These are phyloP conservation scores for Emmonsia crescens DNA, from an alignment of 2,329 filamentous ascomycete genomes.

Conservation along the genomic window DNA sequence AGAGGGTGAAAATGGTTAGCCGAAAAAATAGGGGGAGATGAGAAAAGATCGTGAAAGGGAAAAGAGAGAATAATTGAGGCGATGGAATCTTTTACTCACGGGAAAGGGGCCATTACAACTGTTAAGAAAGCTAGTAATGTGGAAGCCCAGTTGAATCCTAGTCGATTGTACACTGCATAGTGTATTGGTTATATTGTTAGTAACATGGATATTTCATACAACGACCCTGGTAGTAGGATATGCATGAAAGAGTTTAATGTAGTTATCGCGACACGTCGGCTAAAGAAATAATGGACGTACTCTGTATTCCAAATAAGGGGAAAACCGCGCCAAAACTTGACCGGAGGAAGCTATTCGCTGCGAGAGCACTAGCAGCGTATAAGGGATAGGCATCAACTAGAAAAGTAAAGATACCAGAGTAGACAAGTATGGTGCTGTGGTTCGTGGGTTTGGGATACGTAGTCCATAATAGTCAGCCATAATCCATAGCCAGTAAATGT, in stretches of 20 bases:
- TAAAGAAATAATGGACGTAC: conserved; percentile 21
- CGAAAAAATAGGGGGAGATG: neutral
- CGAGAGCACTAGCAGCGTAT: conserved; percentile 52
- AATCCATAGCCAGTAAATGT: neutral
- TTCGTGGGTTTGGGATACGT: conserved; percentile 1
- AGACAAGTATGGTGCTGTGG: conserved; percentile 61
- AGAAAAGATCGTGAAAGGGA: neutral
- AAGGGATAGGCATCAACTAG: conserved; percentile 52
- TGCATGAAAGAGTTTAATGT: neutral
- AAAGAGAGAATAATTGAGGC: neutral
- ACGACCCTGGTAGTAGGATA: neutral
- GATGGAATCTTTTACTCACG: conserved; percentile 24
- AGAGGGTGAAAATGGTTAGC: neutral
- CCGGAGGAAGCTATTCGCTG: conserved; percentile 71
- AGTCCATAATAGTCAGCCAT: neutral
- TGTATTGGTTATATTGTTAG: neutral
- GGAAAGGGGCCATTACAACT: conserved; percentile 35
- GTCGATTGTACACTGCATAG: conserved; percentile 34
- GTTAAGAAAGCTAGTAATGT: conserved; percentile 35
- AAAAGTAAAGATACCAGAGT: conserved; percentile 80
- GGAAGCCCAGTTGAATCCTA: conserved; percentile 38
- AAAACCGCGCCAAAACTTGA: conserved; percentile 71
- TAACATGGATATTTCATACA: neutral
- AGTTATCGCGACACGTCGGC: neutral
- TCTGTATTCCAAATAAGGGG: conserved; percentile 59